These are phyloP conservation scores for Bothriochloa decipiens DNA, from an alignment of 176 grass and related monocot genomes.

Conservation along the genomic window DNA sequence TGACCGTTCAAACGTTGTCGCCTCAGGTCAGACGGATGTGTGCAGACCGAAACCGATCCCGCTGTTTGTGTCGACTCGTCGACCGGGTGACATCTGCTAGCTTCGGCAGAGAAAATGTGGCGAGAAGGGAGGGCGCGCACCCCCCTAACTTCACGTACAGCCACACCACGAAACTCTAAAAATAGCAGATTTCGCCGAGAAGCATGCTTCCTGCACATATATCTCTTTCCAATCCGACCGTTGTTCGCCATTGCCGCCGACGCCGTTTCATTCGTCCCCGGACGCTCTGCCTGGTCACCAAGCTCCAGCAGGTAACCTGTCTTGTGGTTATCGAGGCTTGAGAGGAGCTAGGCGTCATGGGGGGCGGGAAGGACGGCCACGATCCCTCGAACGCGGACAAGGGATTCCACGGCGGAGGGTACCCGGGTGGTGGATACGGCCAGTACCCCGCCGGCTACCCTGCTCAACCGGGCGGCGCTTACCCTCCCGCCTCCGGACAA, in stretches of 20 bases:
- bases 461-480: slow-evolving; percentile 6
- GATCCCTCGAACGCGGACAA: slow-evolving; percentile 37
- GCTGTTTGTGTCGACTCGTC: too few species aligned
- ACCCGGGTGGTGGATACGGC: slow-evolving; percentile 46
- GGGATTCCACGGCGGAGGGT: slow-evolving; percentile 37
- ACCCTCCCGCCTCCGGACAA: slow-evolving; percentile 26
- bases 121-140: neutral
- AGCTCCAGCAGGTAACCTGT: too few species aligned
- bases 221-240: neutral
- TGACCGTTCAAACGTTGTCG: too few species aligned
- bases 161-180: slow-evolving; percentile 32
- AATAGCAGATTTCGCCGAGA: slow-evolving; percentile 22
- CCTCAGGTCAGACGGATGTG: neutral
- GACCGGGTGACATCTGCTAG: neutral
- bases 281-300: neutral
- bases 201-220: neutral
- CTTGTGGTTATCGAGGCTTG: neutral
- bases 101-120: neutral
- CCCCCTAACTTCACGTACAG: slow-evolving; percentile 32
- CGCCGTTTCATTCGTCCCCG: neutral
- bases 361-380: slow-evolving; percentile 60
- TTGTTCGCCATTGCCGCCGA: neutral
- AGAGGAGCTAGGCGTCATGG: slow-evolving; percentile 38
- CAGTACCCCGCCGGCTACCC: slow-evolving; percentile 47
- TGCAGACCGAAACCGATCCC: too few species aligned